Base-by-base conservation (phyloP, 139 green algal genomes). In the Micractinium sp. region DNA sequence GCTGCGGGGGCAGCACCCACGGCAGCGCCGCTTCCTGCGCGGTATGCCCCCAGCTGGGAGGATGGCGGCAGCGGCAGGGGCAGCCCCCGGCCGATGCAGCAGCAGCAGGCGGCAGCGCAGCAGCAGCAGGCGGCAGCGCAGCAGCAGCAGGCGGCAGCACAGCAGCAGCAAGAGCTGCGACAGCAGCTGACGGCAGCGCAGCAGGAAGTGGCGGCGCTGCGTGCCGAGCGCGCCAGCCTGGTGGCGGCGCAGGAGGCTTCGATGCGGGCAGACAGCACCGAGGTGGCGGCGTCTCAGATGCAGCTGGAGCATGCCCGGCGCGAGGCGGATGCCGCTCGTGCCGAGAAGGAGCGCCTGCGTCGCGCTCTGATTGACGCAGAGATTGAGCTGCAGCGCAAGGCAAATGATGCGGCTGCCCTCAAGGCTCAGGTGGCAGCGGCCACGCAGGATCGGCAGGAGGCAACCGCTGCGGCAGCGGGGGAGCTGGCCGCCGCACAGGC, bases 321-420 rank as follows among this genome's bases (percentile, higher is more conserved):
- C 5, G 78, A 69, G 38, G 86, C 39, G 27, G 77, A 76, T 38
- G 31, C 25, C 12, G 77, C 77, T 9, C 77, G 38, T 4, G 61
- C 53, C 0, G 86, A 90, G 31, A 35, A 39, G 38, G 86, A 90
- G 77, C 77, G 86, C 12, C 23, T 90, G n/a, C 77, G 86, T 0
- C 22, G 53, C 13, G 86, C 86, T 7, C 77, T 90, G 29, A 85
- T 90, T 71, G 86, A 90, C 36, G 86, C 86, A 27, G 86, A 90
- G 39, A 86, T 90, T 7, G 86, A 90, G 77, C 77, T 90, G 77
- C 86, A 90, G 77, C 63, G 78, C 0, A 61, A 76, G 29, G 31
- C 38, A 14, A 86, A 81, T 38, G 77, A 80, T 20, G 63, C 39
- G 5, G 77, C 36, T 27, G 61, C 74, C 14, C 78, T 90, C 23